Evolutionary conservation across 2,329 filamentous ascomycete genomes (phyloP).

Genomic region (Gnomoniopsis sp.): DNA sequence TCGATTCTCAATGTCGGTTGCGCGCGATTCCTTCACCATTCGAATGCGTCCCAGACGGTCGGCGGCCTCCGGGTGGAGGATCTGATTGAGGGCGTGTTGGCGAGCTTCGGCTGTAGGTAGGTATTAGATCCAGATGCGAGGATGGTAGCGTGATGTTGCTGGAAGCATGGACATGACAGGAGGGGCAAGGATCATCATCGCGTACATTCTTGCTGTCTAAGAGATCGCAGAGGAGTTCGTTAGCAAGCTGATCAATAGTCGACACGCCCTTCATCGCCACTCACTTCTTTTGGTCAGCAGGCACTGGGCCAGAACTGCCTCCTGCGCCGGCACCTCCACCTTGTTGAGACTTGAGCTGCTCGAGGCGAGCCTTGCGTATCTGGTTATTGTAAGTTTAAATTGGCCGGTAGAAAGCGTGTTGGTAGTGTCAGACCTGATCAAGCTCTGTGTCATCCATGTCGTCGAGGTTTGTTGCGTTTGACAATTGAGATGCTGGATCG

Average conservation of each 20-base stretch:
- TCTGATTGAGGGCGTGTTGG: conserved; percentile 77
- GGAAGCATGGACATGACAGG: not conserved
- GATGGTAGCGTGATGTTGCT: not conserved
- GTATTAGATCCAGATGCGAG: not conserved
- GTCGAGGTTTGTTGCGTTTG: not conserved
- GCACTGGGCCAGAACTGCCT: conserved; percentile 42
- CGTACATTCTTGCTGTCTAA: conserved; percentile 45
- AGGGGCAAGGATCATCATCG: not conserved
- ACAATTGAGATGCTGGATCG: not conserved
- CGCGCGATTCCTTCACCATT: conserved; percentile 89
- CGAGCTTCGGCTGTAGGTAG: conserved; percentile 60
- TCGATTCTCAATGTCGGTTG: conserved; percentile 85
- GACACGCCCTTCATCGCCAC: conserved; percentile 21
- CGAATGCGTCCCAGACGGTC: conserved; percentile 93
- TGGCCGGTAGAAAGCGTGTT: not conserved
- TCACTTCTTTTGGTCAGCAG: conserved; percentile 66
- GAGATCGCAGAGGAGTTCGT: not conserved
- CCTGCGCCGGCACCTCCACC: conserved; percentile 46
- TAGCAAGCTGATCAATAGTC: not conserved
- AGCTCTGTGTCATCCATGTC: conserved; percentile 22
- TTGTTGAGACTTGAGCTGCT: conserved; percentile 80
- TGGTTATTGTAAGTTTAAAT: conserved; percentile 32
- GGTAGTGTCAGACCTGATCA: conserved; percentile 16
- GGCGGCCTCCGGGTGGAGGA: conserved; percentile 89
- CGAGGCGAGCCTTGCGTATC: conserved; percentile 89